Conservation (phyloP, 345 rosid genomes). For the Viola odorata region DNA sequence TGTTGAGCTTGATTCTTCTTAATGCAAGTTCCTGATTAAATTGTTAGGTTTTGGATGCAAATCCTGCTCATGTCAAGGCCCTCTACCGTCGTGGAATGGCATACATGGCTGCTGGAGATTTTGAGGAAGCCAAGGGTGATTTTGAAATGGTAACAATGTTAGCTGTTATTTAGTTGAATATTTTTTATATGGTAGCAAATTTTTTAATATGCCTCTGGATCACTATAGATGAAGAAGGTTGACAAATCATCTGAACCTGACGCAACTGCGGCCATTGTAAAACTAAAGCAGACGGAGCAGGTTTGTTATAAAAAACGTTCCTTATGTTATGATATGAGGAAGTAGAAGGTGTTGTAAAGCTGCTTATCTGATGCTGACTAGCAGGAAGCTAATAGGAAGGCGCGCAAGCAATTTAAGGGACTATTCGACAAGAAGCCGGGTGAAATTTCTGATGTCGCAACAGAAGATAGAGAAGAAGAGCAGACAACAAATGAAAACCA, state of each 20-base stretch:
- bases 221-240: conserved; percentile 45
- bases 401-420: conserved; percentile 84
- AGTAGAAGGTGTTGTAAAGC: neutral
- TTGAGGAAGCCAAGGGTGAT: conserved; percentile 75
- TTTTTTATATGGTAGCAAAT: neutral
- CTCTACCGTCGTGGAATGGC: conserved; percentile 98
- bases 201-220: conserved; percentile 16
- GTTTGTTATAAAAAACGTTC: conserved; percentile 26
- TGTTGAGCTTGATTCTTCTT: too few relatives aligned
- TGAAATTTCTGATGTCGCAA: conserved; percentile 42
- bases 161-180: neutral
- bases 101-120: conserved; percentile 70
- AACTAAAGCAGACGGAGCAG: conserved; percentile 79
- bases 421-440: conserved; percentile 95
- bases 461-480: conserved; percentile 20
- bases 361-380: conserved; percentile 3
- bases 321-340: conserved; percentile 1
- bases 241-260: conserved; percentile 60
- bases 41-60: conserved; percentile 77
- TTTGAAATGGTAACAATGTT: conserved; percentile 6
- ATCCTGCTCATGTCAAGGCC: conserved; percentile 76
- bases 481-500: conserved; percentile 13
- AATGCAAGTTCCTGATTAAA: neutral
- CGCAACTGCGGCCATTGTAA: conserved; percentile 62
- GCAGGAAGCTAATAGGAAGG: conserved; percentile 75